Base-by-base conservation (phyloP, 2,329 filamentous ascomycete genomes). In the Aspergillus quadrilineatus region DNA sequence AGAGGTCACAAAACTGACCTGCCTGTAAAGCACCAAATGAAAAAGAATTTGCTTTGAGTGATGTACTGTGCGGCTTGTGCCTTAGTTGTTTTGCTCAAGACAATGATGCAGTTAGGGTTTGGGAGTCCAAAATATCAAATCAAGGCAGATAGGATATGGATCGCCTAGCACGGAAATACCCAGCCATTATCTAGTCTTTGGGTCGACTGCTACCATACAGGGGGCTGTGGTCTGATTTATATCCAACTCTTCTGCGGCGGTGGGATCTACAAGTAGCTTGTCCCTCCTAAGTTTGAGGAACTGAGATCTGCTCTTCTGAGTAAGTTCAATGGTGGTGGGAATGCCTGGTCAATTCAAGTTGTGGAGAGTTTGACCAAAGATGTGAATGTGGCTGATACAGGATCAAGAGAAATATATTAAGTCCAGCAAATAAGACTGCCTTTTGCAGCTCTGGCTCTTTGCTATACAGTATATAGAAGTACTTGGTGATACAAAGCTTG, bases 381-480 rank as follows among this genome's bases (percentile, higher is more conserved):
- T 30, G 30, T 46, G 1, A 30, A 46, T 47, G 9, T 47, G 12
- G 26, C 7, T 22, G n/a, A 47, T 47, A 9, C 3, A 47, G 28
- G 45, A 34, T 17, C 29, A 15, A 29, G 29, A 47, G 30, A 28
- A 22, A 34, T 12, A 10, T 47, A 47, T 36, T 29, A 47, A 22
- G 7, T 12, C 30, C 45, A 47, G 45, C 12, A 8, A 9, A 47
- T 47, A 26, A 47, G 36, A 47, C 29, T 34, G 45, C 45, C 29
- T 47, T n/a, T 15, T 47, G 22, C 29, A 47, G 17, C 29, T 47
- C 45, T 47, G 45, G 45, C 45, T 47, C 26, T 47, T 47, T 34
- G 45, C 30, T 34, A 47, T 47, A 29, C 29, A 26, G n/a, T 47
- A 47, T 22, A 47, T 47, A 34, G 45, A 47, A 47, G 45, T 26